Conservation (phyloP, 2,329 filamentous ascomycete species). For the Phyllosticta paracitricarpa region DNA sequence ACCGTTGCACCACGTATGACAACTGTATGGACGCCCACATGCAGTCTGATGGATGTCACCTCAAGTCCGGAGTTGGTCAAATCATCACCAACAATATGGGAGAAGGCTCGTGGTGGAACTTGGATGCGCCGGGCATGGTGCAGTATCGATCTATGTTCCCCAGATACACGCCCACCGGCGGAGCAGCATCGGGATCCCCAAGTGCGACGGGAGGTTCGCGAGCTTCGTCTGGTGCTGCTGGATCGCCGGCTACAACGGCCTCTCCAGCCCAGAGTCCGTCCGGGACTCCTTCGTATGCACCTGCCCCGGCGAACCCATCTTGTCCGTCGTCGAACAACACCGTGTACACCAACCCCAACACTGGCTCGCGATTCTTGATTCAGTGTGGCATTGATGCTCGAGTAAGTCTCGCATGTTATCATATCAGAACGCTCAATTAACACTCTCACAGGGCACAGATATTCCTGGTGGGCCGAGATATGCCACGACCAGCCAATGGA, state of each 20-base stretch:
- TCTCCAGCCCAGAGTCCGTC: no score
- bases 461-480: background rate
- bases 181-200: background rate
- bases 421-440: no score
- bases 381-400: background rate
- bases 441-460: background rate
- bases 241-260: no score
- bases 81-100: background rate
- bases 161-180: background rate
- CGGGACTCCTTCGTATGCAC: no score
- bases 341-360: background rate
- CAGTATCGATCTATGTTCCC: background rate
- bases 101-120: background rate
- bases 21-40: background rate
- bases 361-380: background rate
- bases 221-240: no score
- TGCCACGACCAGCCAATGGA: background rate
- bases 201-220: no score
- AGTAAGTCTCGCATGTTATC: background rate
- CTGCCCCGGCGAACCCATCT: background rate
- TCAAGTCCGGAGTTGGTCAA: background rate
- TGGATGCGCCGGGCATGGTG: background rate
- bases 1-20: background rate
- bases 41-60: background rate
- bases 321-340: background rate